Evolutionary conservation across 2,329 filamentous ascomycete genomes (phyloP).

Genomic region (Drechmeria coniospora): DNA sequence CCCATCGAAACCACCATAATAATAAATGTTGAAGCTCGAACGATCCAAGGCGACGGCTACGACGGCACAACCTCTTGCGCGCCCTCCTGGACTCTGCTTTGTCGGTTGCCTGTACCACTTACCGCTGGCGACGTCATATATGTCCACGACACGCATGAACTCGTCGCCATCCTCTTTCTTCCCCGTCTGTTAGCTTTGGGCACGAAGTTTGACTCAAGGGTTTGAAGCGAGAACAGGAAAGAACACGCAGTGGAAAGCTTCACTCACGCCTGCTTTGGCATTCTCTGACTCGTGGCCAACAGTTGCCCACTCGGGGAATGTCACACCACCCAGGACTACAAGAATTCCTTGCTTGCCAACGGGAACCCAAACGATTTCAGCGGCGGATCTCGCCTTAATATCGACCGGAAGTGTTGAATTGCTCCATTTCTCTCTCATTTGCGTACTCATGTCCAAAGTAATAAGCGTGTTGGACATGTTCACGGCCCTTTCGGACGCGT

Average conservation of each 20-base stretch:
- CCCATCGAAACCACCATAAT: slow-evolving; percentile 62
- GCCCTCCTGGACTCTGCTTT: slow-evolving; percentile 38
- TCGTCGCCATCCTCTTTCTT: slow-evolving; percentile 49
- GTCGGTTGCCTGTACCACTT: slow-evolving; percentile 58
- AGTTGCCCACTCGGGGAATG: slow-evolving; percentile 35
- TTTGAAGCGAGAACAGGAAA: too few species aligned
- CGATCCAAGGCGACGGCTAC: slow-evolving; percentile 55
- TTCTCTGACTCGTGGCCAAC: slow-evolving; percentile 7
- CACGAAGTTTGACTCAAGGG: too few species aligned
- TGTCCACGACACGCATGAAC: slow-evolving; percentile 57
- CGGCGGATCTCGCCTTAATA: slow-evolving; percentile 41
- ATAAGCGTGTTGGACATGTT: slow-evolving; percentile 42
- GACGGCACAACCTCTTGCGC: slow-evolving; percentile 56
- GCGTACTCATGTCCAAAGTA: slow-evolving; percentile 40
- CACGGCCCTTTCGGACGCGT: slow-evolving; percentile 21
- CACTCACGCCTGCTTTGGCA: slow-evolving; percentile 16
- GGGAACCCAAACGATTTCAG: slow-evolving; percentile 60
- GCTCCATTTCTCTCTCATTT: slow-evolving; percentile 35
- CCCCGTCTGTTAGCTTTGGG: slow-evolving; percentile 2
- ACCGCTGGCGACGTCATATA: slow-evolving; percentile 58
- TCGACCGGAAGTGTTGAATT: slow-evolving; percentile 36
- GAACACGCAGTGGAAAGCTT: slow-evolving; percentile 9
- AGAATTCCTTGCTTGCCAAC: slow-evolving; percentile 63
- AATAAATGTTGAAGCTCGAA: slow-evolving; percentile 70
- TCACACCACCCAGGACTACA: slow-evolving; percentile 62